Evolutionary conservation across 495 filamentous ascomycete genomes (phyloP), one percentile per base, ranked within the genome.

Genomic region (Aspergillus asperescens): DNA sequence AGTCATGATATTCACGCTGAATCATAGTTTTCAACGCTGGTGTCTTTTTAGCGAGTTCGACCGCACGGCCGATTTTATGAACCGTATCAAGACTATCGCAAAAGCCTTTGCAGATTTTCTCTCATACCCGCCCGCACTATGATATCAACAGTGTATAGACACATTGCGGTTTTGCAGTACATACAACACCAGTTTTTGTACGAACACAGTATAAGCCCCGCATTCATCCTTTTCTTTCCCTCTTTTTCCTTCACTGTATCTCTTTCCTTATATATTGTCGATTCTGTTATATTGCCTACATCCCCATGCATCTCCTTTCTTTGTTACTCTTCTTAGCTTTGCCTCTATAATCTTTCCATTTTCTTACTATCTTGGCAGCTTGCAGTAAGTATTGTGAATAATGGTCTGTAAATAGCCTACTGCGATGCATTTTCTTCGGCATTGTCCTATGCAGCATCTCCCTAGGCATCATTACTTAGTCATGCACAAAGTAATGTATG

Each of bases 361-460:
- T 25, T 12, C 25, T 51, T 37, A 7, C 25, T 35, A 41, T 19
- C n/a, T 37, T 39, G 27, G 15, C 32, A 28, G 34, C 20, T 35
- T 45, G 46, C n/a, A 45, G 25, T 24, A 28, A 47, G 42, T 18
- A 28, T 22, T 16, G 48, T 46, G 39, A 29, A 41, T 41, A 28
- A 35, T 52, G 41, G 25, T 45, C 43, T 57, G 54, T 57, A 52
- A 48, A 52, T 57, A 57, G 42, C 16, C 37, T 35, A 7, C 20
- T 44, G 2, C 29, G 41, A 18, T 18, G 13, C 23, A 24, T 25
- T 13, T 39, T 31, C 18, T n/a, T 51, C 42, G 48, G 6, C 22
- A n/a, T 19, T 39, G 29, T 20, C 8, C 29, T 38, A 19, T n/a
- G 28, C 44, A 35, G 18, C 35, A 35, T 47, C 35, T 54, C 34